Percentiles rank a stretch among this genome's conserved stretches.
phyloP scores from a whole-genome alignment of 2,329 filamentous ascomycete genomes.

The Fusarium sp. region DNA sequence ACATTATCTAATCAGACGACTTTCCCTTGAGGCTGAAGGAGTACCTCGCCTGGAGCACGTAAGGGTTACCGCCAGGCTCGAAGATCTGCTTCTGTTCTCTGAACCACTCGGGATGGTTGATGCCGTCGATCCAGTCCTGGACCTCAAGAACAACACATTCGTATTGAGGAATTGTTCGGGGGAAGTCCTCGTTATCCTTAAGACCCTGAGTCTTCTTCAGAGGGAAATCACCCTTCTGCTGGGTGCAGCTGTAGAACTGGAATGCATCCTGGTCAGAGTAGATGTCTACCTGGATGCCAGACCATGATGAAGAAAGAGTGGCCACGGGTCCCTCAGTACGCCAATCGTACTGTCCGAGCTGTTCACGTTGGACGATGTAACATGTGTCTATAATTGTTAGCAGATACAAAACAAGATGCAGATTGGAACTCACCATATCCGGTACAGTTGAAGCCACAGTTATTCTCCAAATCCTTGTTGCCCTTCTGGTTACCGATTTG shows the following conservation, averaged over 20 bases:
- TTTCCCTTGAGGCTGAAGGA: slow-evolving; percentile 67
- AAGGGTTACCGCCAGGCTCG: slow-evolving; percentile 71
- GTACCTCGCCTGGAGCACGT: slow-evolving; percentile 74
- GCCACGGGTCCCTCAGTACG: slow-evolving; percentile 72
- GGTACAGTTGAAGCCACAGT: slow-evolving; percentile 86
- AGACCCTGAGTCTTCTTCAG: slow-evolving; percentile 81
- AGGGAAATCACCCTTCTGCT: slow-evolving; percentile 79
- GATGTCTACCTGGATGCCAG: slow-evolving; percentile 87
- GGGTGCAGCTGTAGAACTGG: slow-evolving; percentile 89
- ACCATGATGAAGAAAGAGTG: slow-evolving; percentile 79
- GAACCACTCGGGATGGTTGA: slow-evolving; percentile 93
- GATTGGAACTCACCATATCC: slow-evolving; percentile 78
- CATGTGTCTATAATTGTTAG: slow-evolving; percentile 68
- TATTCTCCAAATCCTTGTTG: slow-evolving; percentile 73
- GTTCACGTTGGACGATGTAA: slow-evolving; percentile 76
- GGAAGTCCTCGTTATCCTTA: slow-evolving; percentile 66
- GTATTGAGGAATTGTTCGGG: slow-evolving; percentile 78
- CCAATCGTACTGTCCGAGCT: slow-evolving; percentile 75
- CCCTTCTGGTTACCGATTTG: slow-evolving; percentile 80
- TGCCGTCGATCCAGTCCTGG: slow-evolving; percentile 93
- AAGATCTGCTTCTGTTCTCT: slow-evolving; percentile 74
- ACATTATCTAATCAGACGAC: slow-evolving; percentile 10
- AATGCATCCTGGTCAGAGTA: slow-evolving; percentile 88
- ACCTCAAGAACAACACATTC: slow-evolving; percentile 93
- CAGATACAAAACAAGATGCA: background rate